These are phyloP conservation scores for Leishmania lainsoni DNA, from an alignment of 208 protist species.

Conservation along the genomic window DNA sequence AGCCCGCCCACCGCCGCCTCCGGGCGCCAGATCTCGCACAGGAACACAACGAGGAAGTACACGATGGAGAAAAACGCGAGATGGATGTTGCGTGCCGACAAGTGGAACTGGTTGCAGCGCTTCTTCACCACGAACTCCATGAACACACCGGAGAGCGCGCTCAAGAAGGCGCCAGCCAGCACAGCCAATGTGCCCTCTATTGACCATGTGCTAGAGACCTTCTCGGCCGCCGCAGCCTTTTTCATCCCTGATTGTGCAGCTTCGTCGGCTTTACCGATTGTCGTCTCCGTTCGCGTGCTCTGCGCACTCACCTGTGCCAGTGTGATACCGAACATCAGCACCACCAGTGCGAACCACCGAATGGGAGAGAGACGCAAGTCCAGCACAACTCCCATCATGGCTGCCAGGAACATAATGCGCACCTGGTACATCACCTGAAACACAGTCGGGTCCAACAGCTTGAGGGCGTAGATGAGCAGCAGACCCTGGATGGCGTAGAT, in stretches of 20 bases:
- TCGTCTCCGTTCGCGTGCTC: constrained; percentile 13
- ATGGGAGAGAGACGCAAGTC: constrained; percentile 31
- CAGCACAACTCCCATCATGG: constrained; percentile 43
- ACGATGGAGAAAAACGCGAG: constrained; percentile 46
- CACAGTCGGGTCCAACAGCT: constrained; percentile 52
- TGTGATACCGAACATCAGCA: constrained; percentile 43
- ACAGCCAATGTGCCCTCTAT: constrained; percentile 40
- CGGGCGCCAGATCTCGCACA: neutral
- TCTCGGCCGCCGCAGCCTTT: neutral
- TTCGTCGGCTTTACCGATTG: neutral
- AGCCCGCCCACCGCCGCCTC: neutral
- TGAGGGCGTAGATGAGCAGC: constrained; percentile 45
- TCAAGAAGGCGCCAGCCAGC: constrained; percentile 37
- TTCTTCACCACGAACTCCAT: constrained; percentile 69
- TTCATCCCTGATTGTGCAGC: neutral
- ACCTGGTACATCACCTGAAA: constrained; percentile 71
- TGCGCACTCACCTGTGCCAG: constrained; percentile 43
- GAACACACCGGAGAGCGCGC: constrained; percentile 58
- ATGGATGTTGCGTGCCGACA: constrained; percentile 43
- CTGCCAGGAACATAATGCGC: constrained; percentile 56
- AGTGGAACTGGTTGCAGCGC: constrained; percentile 19
- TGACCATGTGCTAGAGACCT: constrained; percentile 20
- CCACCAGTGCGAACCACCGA: constrained; percentile 55
- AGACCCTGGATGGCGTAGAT: constrained; percentile 64
- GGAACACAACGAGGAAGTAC: constrained; percentile 29